Percentiles rank a stretch among this genome's conserved stretches.
Evolutionary conservation across 2,329 filamentous ascomycete species (phyloP).

Genomic region (Lasiodiplodia sp.): DNA sequence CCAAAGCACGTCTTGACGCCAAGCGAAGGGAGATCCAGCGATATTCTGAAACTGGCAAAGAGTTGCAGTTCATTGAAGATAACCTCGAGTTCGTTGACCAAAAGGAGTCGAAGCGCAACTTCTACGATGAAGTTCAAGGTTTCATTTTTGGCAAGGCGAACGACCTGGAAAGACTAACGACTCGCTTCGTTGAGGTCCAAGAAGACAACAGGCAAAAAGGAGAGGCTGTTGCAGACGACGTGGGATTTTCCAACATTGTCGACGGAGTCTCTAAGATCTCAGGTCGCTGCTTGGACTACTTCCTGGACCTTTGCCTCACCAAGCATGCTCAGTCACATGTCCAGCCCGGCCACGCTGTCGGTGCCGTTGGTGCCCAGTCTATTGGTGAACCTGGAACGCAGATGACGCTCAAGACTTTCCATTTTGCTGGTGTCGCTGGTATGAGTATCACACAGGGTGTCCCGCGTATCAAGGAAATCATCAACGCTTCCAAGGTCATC

Average conservation of each 20-base stretch:
- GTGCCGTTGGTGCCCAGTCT: conserved; percentile 94
- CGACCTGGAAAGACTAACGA: conserved; percentile 43
- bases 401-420: conserved; percentile 99
- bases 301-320: conserved; percentile 81
- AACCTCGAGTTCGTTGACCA: conserved; percentile 62
- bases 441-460: conserved; percentile 99
- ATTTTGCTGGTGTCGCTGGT: conserved; percentile 98
- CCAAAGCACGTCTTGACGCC: conserved; percentile 70
- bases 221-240: conserved; percentile 11
- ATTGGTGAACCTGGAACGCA: conserved; percentile 98
- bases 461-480: conserved; percentile 99
- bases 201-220: conserved; percentile 34
- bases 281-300: conserved; percentile 72
- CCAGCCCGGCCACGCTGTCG: conserved; percentile 94
- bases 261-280: conserved; percentile 88
- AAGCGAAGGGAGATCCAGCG: conserved; percentile 68
- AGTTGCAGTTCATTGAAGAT: conserved; percentile 41
- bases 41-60: conserved; percentile 38
- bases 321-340: conserved; percentile 93
- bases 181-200: conserved; percentile 54
- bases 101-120: conserved; percentile 79
- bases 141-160: conserved; percentile 72
- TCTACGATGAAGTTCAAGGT: conserved; percentile 77
- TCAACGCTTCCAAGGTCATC: conserved; percentile 95
- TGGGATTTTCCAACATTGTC: conserved; percentile 28